Evolutionary conservation across 73 alveolate genomes (phyloP), one percentile per base, ranked within the genome.

Genomic region (Stentor roeselii): DNA sequence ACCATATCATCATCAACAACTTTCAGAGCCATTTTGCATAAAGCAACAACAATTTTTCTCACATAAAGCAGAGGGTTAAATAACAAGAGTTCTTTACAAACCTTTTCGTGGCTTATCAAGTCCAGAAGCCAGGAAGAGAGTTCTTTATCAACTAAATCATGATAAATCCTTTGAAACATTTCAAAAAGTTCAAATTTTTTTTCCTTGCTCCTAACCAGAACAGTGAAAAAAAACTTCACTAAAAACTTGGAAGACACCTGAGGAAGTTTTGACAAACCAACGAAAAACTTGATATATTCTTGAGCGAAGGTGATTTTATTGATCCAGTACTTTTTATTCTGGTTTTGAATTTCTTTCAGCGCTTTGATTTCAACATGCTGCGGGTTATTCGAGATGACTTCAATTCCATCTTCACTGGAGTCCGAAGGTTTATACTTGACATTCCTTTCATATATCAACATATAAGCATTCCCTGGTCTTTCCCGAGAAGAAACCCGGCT

Each of bases 401-500:
- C 60, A 37, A 76, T 37, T 37, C 0, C 84, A n/a, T 76, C 84
- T 39, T 15, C 78, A 21, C 34, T 40, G 34, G 80, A 21, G 2
- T 2, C 34, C 27, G 42, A 21, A 2, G 34, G 50, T 21, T 2
- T 76, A 2, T 76, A 76, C 6, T 37, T 39, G n/a, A 21, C 39
- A 30, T 0, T 34, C 39, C 99, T 93, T 77, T 95, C 99, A 85
- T 95, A 95, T 76, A 95, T 87, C 3, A 95, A 83, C 82, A 95
- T 74, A 77, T 95, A 95, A 3, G 97, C 99, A 86, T 94, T 95
- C 59, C 87, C 87, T 59, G 82, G 14, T n/a, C 39, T 76, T 76
- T 39, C 74, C 84, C 84, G 36, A 83, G 84, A 61, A 76, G 76
- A 58, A 59, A 38, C 59, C 35, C 36, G 82, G 30, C 75, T 80